Evolutionary conservation across 140 eudicot genomes (phyloP), one percentile per base, ranked within the genome.

Genomic region (Senecio squalidus): DNA sequence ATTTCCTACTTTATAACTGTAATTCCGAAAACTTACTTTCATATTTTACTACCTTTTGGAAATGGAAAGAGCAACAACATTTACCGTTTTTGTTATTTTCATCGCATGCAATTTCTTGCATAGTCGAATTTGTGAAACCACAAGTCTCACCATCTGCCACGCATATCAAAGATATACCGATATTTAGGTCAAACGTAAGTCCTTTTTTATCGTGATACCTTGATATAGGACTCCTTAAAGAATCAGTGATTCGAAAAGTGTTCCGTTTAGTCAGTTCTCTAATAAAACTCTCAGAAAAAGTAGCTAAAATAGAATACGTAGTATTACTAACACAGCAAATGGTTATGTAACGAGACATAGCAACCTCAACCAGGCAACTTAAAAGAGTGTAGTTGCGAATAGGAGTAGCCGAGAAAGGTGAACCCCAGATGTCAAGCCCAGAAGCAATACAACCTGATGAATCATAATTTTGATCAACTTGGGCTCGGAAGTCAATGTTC

Each of bases 141-240:
- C 97, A 90, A 18, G 62, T 26, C 38, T 83, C 94, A 0, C 94
- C 85, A 11, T 66, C 60, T 6, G 40, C 80, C 50, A 65, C 82
- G 55, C 98, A 91, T 41, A 73, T 74, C 69, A 83, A 70, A 60
- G 54, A 54, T 56, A 85, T 74, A 67, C 80, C 95, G 38, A 17
- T 70, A 47, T 55, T 43, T 21, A 81, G 79, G 22, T 73, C 26
- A 10, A 81, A 49, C 13, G 87, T 50, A 11, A 83, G 66, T 38
- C 69, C 82, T 7, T 58, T 63, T 11, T 52, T 76, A 58, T 22
- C 41, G 28, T 68, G 72, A 49, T 55, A 23, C 66, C 55, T 33
- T 6, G 86, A 68, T 30, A 61, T 60, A 0, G 97, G 98, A 26
- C 77, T 54, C 17, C 52, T 59, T 66, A 76, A 27, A 26, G 72